phyloP scores from a whole-genome alignment of 306 rosid genomes.

The Adenanthera pavonina region DNA sequence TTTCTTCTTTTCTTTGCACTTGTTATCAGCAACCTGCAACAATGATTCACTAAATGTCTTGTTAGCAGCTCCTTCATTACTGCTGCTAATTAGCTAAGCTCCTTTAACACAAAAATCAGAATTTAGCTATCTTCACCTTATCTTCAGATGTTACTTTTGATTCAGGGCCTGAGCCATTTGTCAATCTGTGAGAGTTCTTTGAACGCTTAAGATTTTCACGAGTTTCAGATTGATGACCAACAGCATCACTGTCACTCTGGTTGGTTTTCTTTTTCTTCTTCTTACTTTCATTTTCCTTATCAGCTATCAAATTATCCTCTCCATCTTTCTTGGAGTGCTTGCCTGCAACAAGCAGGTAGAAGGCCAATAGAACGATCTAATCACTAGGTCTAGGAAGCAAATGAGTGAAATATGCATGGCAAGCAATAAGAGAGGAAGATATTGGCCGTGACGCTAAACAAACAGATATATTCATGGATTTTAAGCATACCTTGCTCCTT shows the following conservation, averaged over 20 bases:
- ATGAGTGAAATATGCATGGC: slow-evolving; percentile 13
- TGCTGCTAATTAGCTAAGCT: slow-evolving; percentile 8
- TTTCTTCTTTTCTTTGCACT: slow-evolving; percentile 62
- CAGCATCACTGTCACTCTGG: neutral
- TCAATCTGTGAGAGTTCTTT: slow-evolving; percentile 12
- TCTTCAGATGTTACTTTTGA: slow-evolving; percentile 28
- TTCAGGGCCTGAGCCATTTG: neutral
- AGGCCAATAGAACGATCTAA: slow-evolving; percentile 3
- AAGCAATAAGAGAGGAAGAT: slow-evolving; percentile 11
- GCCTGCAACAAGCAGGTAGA: slow-evolving; percentile 37
- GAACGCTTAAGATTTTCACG: neutral
- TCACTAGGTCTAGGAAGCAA: slow-evolving; percentile 16
- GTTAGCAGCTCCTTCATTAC: slow-evolving; percentile 27
- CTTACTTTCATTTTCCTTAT: slow-evolving; percentile 16
- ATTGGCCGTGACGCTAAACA: neutral
- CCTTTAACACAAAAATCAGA: slow-evolving; percentile 24
- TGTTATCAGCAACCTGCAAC: slow-evolving; percentile 40
- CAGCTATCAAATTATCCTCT: slow-evolving; percentile 16
- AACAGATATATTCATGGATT: neutral
- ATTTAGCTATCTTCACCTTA: slow-evolving; percentile 26
- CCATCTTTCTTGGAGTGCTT: slow-evolving; percentile 35
- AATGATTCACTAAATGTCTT: slow-evolving; percentile 11
- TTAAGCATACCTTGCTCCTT: slow-evolving; percentile 60
- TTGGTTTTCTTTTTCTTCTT: slow-evolving; percentile 22
- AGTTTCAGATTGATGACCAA: slow-evolving; percentile 10